phyloP scores from a whole-genome alignment of 2,329 filamentous ascomycete genomes.

The Rugonectria rugulosa region DNA sequence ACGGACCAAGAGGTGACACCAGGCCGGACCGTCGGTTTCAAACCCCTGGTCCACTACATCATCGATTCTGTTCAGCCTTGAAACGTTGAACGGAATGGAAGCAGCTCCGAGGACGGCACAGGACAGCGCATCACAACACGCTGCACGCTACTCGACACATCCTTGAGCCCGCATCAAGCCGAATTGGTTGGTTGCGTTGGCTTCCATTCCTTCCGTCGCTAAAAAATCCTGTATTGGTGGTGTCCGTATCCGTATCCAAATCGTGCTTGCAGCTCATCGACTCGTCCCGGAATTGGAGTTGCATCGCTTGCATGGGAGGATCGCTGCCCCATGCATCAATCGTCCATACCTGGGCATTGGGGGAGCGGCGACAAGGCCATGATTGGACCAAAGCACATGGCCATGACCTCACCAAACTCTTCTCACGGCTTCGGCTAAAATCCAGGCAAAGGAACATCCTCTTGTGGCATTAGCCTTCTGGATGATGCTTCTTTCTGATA shows the following conservation, averaged over 20 bases:
- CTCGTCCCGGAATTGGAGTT: no score
- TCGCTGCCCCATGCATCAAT: conserved; percentile 28
- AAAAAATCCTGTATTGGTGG: no score
- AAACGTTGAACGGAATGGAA: conserved; percentile 1
- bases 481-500: not conserved
- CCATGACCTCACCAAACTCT: conserved; percentile 41
- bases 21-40: conserved; percentile 31
- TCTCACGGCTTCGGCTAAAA: not conserved
- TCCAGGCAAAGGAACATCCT: not conserved
- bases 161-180: no score
- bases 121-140: no score
- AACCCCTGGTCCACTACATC: conserved; percentile 38
- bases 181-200: no score
- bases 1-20: not conserved
- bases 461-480: not conserved
- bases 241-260: no score
- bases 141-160: no score
- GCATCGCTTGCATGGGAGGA: no score
- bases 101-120: not conserved
- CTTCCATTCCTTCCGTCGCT: no score
- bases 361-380: conserved; percentile 17
- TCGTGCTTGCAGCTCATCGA: no score
- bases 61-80: conserved; percentile 24
- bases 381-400: conserved; percentile 33
- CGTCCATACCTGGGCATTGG: conserved; percentile 28